A percentile compares a stretch with the other conserved stretches of the same genome.
phyloP scores from a whole-genome alignment of 2,329 filamentous ascomycete species.

The Penicillium sp. region DNA sequence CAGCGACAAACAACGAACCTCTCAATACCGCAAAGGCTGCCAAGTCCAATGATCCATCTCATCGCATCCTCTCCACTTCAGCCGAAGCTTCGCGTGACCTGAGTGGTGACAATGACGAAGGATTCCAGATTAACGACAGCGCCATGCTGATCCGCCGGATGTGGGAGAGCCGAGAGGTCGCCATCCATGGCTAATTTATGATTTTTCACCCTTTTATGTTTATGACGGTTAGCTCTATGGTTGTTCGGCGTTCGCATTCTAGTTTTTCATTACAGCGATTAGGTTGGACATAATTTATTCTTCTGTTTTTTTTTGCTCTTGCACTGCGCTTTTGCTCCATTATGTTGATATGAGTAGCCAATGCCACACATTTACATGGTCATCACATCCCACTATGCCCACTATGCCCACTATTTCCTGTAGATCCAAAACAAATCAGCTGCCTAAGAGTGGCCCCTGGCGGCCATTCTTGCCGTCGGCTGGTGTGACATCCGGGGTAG shows the following conservation, averaged over 20 bases:
- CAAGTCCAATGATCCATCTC: conserved; percentile 35
- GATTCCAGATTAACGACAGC: conserved; percentile 31
- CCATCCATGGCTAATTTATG: conserved; percentile 33
- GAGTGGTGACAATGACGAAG: conserved; percentile 25
- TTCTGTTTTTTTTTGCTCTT: background rate
- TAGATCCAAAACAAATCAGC: background rate
- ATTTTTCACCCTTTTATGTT: conserved; percentile 18
- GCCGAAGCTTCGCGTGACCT: conserved; percentile 30
- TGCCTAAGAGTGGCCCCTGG: conserved; percentile 2
- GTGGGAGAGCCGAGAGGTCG: conserved; percentile 46
- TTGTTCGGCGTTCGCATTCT: conserved; percentile 18
- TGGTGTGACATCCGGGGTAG: conserved; percentile 1
- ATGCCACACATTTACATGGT: background rate
- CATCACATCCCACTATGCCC: background rate
- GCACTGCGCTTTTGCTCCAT: background rate
- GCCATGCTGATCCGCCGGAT: conserved; percentile 46
- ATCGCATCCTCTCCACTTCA: conserved; percentile 37
- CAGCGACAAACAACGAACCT: conserved; percentile 29
- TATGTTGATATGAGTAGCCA: conserved; percentile 7
- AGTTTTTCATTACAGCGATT: conserved; percentile 3
- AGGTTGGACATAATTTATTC: conserved; percentile 5
- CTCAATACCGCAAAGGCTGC: conserved; percentile 22
- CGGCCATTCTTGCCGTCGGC: background rate
- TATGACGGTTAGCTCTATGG: conserved; percentile 16
- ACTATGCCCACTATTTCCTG: background rate